Evolutionary conservation across 2,329 filamentous ascomycete genomes (phyloP), one percentile per base, ranked within the genome.

Genomic region (Aphanoascus verrucosus): DNA sequence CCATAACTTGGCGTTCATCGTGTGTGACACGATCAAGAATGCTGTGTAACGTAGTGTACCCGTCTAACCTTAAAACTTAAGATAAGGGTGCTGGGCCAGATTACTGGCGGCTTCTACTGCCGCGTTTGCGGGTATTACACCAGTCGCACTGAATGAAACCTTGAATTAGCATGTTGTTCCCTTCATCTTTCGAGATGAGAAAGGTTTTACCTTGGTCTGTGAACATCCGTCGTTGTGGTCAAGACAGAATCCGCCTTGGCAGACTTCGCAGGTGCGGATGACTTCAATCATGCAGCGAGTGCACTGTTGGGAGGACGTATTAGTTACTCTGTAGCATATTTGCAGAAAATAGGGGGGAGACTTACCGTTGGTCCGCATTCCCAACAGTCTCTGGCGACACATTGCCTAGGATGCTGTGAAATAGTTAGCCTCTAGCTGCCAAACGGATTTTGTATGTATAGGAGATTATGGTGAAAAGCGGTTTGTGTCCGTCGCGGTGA

Each of bases 161-260:
- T n/a, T 11, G 55, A 2, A 46, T 58, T 37, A 57, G 47, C 49
- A 19, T 19, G 45, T 15, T 32, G 5, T 40, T 20, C 12, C 14
- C 42, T 58, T 32, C 19, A 20, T 17, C 17, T 14, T 14, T 11
- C 54, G 55, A 49, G 19, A 19, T 12, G 52, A 55, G 38, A 46
- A 46, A 19, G n/a, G 23, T n/a, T 47, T 50, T 67, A 74, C 72
- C 62, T 69, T 72, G 64, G 76, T 82, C n/a, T 76, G 70, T 11
- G 84, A 86, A 40, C 85, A 91, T 14, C 87, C 86, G 60, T 89
- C 86, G 60, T 94, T 89, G 65, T 94, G 88, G 53, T 84, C 77
- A 56, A 85, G 77, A 67, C 90, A 96, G 67, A 94, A 95, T 50
- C 86, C 86, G 52, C 85, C 85, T 41, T 78, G 78, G 68, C 90